A percentile compares a stretch with the other conserved stretches of the same genome.
Evolutionary conservation across 1,284 basidiomycete species (phyloP).

Genomic region (Microbotryomycetes sp.): DNA sequence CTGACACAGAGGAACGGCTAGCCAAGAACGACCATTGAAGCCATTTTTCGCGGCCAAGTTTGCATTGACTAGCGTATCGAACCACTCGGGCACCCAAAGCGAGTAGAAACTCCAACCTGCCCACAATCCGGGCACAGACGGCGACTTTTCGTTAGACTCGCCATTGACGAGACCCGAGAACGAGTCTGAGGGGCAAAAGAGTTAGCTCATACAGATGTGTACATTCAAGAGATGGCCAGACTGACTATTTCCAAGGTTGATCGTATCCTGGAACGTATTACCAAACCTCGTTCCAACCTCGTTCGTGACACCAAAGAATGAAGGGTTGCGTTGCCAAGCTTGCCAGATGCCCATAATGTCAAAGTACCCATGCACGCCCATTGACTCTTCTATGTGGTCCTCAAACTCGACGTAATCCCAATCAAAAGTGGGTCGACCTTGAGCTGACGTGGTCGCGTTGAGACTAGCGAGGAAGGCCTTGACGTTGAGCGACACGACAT

Average conservation of each 20-base stretch:
- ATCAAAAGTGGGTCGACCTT: background rate
- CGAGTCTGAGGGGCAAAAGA: background rate
- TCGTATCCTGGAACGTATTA: conserved; percentile 19
- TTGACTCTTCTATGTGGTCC: conserved; percentile 6
- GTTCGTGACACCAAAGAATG: conserved; percentile 6
- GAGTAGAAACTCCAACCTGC: conserved; percentile 20
- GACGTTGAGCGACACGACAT: conserved; percentile 7
- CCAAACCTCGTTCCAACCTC: background rate
- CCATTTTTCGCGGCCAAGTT: conserved; percentile 2
- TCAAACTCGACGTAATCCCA: conserved; percentile 11
- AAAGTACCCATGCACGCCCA: conserved; percentile 9
- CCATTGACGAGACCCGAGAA: conserved; percentile 14
- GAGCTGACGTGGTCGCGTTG: conserved; percentile 1
- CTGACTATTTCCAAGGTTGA: conserved; percentile 17
- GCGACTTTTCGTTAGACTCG: conserved; percentile 1
- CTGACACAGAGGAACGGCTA: conserved; percentile 15
- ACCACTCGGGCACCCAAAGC: conserved; percentile 18
- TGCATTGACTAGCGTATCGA: conserved; percentile 1
- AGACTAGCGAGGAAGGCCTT: conserved; percentile 11
- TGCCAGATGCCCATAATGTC: conserved; percentile 9
- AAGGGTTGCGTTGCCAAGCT: conserved; percentile 16
- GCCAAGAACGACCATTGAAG: conserved; percentile 12
- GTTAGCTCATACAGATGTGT: background rate
- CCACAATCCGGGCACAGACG: conserved; percentile 2
- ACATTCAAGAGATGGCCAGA: background rate